These are phyloP conservation scores for Populus deltoides DNA, from an alignment of 345 rosid genomes.

Conservation along the genomic window DNA sequence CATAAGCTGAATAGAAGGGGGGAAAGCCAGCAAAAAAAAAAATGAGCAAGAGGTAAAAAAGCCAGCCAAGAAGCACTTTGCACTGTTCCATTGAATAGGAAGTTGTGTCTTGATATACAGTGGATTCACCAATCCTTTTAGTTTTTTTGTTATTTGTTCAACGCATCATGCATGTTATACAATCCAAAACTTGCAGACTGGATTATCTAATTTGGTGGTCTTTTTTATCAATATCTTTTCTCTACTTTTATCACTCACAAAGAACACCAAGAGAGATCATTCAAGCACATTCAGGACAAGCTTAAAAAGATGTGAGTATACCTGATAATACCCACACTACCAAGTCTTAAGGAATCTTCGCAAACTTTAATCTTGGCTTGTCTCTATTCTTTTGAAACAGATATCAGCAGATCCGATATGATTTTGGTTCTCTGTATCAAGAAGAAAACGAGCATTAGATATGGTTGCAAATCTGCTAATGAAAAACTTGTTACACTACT, in stretches of 20 bases:
- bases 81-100: too few relatives aligned
- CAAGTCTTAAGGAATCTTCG: constrained; percentile 93
- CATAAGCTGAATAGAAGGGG: too few relatives aligned
- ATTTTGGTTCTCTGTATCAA: constrained; percentile 78
- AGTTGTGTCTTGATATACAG: too few relatives aligned
- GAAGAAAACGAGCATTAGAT: constrained; percentile 11
- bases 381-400: constrained; percentile 95
- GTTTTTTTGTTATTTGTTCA: too few relatives aligned
- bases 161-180: neutral
- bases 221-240: too few relatives aligned
- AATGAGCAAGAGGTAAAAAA: too few relatives aligned
- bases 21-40: too few relatives aligned
- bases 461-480: neutral
- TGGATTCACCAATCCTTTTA: too few relatives aligned
- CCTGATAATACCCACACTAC: constrained; percentile 96
- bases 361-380: constrained; percentile 93
- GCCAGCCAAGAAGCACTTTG: too few relatives aligned
- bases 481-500: neutral
- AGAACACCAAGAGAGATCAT: neutral
- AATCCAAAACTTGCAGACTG: neutral
- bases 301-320: constrained; percentile 13
- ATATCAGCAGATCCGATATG: constrained; percentile 89
- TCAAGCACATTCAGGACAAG: neutral
- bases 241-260: neutral
- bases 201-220: neutral